phyloP scores from a whole-genome alignment of 1,284 basidiomycete genomes.

The Calocybe gambosa region DNA sequence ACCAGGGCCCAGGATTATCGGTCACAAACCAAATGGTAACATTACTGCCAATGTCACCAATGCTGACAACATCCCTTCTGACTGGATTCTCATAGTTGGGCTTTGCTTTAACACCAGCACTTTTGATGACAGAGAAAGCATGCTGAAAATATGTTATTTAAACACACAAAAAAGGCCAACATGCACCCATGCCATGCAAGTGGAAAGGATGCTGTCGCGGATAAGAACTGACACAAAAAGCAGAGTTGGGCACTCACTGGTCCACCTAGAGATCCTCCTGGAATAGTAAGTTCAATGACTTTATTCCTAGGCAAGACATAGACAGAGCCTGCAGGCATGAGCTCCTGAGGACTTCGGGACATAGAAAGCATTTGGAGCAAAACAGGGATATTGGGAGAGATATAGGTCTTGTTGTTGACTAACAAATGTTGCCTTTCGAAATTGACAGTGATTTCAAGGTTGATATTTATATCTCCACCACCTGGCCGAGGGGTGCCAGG shows the following conservation, averaged over 20 bases:
- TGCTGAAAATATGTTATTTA: not conserved
- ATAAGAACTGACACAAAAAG: not conserved
- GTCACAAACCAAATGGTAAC: conserved; percentile 20
- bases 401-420: conserved; percentile 22
- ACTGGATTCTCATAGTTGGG: not conserved
- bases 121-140: not conserved
- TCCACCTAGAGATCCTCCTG: conserved; percentile 18
- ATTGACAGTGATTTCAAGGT: conserved; percentile 18
- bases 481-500: conserved; percentile 18
- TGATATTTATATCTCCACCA: conserved; percentile 21
- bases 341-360: conserved; percentile 25
- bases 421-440: conserved; percentile 5
- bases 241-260: conserved; percentile 21
- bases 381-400: conserved; percentile 26
- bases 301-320: conserved; percentile 32
- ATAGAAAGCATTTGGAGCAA: conserved; percentile 15
- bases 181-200: conserved; percentile 31
- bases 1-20: conserved; percentile 29
- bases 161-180: not conserved
- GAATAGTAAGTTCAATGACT: conserved; percentile 32
- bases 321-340: conserved; percentile 32
- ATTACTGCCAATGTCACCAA: conserved; percentile 17
- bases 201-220: conserved; percentile 24
- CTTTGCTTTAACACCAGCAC: not conserved
- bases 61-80: conserved; percentile 11